These are phyloP conservation scores for Phytopythium chamaehyphon DNA, from an alignment of 352 stramenopile species.

Conservation along the genomic window DNA sequence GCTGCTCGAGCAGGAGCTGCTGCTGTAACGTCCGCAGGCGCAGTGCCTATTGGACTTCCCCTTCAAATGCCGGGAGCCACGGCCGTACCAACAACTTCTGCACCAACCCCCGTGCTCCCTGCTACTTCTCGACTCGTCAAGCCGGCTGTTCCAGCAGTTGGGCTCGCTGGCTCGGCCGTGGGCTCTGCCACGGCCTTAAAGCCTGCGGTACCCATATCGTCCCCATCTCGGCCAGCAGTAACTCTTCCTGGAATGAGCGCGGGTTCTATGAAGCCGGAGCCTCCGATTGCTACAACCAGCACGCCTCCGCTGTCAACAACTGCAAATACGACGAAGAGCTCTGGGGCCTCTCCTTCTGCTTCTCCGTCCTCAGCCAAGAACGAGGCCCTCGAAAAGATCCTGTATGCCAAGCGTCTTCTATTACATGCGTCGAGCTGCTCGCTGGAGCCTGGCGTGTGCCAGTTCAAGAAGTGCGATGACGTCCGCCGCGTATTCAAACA, in stretches of 20 bases:
- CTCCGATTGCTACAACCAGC: slow-evolving; percentile 1
- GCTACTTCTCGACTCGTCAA: slow-evolving; percentile 3
- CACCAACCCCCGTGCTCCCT: too few relatives aligned
- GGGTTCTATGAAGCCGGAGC: slow-evolving; percentile 29
- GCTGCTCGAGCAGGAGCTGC: too few relatives aligned
- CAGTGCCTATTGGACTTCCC: too few relatives aligned
- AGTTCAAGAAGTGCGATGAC: slow-evolving; percentile 86
- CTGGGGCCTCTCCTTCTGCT: slow-evolving; percentile 9
- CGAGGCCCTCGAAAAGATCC: slow-evolving; percentile 77
- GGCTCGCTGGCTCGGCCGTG: background rate
- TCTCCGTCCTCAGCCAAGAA: slow-evolving; percentile 33
- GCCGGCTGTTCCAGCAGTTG: background rate
- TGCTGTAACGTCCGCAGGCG: too few relatives aligned
- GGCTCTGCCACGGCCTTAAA: background rate
- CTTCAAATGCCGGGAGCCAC: too few relatives aligned
- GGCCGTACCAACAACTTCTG: too few relatives aligned
- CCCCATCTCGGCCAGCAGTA: background rate
- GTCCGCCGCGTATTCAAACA: slow-evolving; percentile 85
- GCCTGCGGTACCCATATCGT: background rate
- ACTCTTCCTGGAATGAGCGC: background rate
- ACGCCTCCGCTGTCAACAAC: background rate
- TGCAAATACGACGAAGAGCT: background rate
- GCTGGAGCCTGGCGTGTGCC: slow-evolving; percentile 51
- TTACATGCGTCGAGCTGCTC: slow-evolving; percentile 71
- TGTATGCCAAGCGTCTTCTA: slow-evolving; percentile 79